Evolutionary conservation across 768 basidiomycete species (phyloP), one percentile per base, ranked within the genome.

Genomic region (Rhizopogon salebrosus): DNA sequence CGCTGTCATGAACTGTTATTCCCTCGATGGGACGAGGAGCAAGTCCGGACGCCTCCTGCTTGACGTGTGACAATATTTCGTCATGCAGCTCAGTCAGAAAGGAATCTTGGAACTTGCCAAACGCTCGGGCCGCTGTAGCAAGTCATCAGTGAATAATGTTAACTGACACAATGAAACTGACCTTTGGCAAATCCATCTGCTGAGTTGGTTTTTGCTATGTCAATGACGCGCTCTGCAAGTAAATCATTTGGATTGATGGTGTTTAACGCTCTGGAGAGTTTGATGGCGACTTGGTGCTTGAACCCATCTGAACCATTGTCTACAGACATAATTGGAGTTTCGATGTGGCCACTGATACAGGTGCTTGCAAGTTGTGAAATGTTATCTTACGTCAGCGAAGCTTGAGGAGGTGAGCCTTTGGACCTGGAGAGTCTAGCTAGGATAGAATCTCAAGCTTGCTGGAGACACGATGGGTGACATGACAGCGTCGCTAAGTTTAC

Each of bases 91-190:
- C 88, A 38, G 80, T 73, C 49, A 95, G 75, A 62, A 90, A 89
- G 34, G 84, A 80, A 63, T 84, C 81, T 63, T 85, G 78, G 64
- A 95, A 94, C 75, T 89, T 89, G 66, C 91, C 92, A 72, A 97
- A 95, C 29, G 85, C 73, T 56, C 76, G 80, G 31, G 88, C 87
- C 59, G 91, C 90, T 85, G 59, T 1, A 57, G 22, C 6, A n/a
- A 49, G 22, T 49, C 31, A 48, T 48, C 43, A 35, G 38, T 16
- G n/a, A 20, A 29, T 7, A n/a, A 34, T 39, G 18, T 26, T 18
- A 13, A 38, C 37, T 50, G 18, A 9, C 38, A 22, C 23, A 16
- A 24, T 36, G 11, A 46, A 35, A 63, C 74, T 41, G 54, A 89
- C 89, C 89, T 70, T 77, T 76, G 41, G 82, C 78, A 65, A 94